Percentiles rank a stretch among this genome's conserved stretches.
Conservation (phyloP, 2,329 filamentous ascomycete species). For the Penicillium sp. region DNA sequence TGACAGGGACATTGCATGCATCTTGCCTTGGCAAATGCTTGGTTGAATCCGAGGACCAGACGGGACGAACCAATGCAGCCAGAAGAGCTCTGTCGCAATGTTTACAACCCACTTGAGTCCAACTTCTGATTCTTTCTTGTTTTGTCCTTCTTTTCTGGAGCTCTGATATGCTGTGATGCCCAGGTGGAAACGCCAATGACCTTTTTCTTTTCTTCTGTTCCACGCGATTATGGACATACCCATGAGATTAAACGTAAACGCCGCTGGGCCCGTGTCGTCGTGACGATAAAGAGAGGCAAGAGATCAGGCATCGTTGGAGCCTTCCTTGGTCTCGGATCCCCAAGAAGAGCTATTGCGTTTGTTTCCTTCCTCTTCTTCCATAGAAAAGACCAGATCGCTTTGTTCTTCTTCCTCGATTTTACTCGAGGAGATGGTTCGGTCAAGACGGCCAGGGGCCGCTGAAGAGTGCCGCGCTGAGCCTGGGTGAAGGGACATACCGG, state of each 20-base stretch:
- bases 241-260: slow-evolving; percentile 5
- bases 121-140: too few species aligned
- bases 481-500: slow-evolving; percentile 41
- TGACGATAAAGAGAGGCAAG: slow-evolving; percentile 11
- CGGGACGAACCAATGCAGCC: too few species aligned
- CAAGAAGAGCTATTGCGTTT: slow-evolving; percentile 38
- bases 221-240: slow-evolving; percentile 11
- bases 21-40: background rate
- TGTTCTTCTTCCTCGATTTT: slow-evolving; percentile 46
- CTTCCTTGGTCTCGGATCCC: slow-evolving; percentile 30
- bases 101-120: too few species aligned
- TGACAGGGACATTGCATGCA: slow-evolving; percentile 4
- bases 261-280: slow-evolving; percentile 14
- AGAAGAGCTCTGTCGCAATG: slow-evolving; percentile 2
- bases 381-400: slow-evolving; percentile 45
- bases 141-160: slow-evolving; percentile 16
- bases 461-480: slow-evolving; percentile 36
- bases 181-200: slow-evolving; percentile 18
- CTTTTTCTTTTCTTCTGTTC: slow-evolving; percentile 15
- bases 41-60: background rate
- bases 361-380: slow-evolving; percentile 48
- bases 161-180: slow-evolving; percentile 18
- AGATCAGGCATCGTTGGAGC: slow-evolving; percentile 25
- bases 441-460: slow-evolving; percentile 33
- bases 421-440: slow-evolving; percentile 44